A percentile compares a stretch with the other conserved stretches of the same genome.
Conservation (phyloP, 345 rosid genomes). For the Carallia pectinifolia region DNA sequence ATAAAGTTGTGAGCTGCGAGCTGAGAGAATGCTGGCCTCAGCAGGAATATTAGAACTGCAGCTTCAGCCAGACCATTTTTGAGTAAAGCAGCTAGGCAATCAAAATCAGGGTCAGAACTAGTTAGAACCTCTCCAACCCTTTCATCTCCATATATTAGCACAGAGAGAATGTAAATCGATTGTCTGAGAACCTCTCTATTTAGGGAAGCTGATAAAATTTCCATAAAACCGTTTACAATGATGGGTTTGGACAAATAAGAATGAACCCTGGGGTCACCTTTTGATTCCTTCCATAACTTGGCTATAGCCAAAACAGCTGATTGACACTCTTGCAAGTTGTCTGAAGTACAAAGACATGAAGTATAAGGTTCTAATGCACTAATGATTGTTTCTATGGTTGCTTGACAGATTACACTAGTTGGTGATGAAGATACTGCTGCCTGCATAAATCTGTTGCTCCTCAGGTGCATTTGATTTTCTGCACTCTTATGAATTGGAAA, state of each 20-base stretch:
- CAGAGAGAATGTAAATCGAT: constrained; percentile 52
- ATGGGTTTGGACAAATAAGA: constrained; percentile 49
- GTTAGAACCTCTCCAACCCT: constrained; percentile 50
- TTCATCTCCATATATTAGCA: constrained; percentile 42
- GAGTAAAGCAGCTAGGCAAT: constrained; percentile 51
- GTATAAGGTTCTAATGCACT: constrained; percentile 47
- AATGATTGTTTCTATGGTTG: constrained; percentile 44
- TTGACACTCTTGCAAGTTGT: constrained; percentile 61
- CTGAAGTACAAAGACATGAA: constrained; percentile 58
- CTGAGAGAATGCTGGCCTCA: constrained; percentile 47
- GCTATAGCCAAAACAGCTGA: constrained; percentile 48
- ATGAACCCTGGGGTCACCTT: constrained; percentile 50
- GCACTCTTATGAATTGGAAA: constrained; percentile 13
- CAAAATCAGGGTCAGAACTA: constrained; percentile 58
- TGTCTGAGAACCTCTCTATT: constrained; percentile 48
- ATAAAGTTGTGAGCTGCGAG: constrained; percentile 51
- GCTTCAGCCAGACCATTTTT: constrained; percentile 65
- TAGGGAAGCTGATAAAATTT: constrained; percentile 54
- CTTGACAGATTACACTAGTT: constrained; percentile 65
- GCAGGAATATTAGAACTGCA: constrained; percentile 53
- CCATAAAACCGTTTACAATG: constrained; percentile 52
- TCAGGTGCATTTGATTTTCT: constrained; percentile 27
- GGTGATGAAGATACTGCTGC: constrained; percentile 42
- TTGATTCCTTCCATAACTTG: constrained; percentile 54
- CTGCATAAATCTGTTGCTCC: constrained; percentile 36